Evolutionary conservation across 1,284 basidiomycete genomes (phyloP), one percentile per base, ranked within the genome.

Genomic region (Coniophora puteana): DNA sequence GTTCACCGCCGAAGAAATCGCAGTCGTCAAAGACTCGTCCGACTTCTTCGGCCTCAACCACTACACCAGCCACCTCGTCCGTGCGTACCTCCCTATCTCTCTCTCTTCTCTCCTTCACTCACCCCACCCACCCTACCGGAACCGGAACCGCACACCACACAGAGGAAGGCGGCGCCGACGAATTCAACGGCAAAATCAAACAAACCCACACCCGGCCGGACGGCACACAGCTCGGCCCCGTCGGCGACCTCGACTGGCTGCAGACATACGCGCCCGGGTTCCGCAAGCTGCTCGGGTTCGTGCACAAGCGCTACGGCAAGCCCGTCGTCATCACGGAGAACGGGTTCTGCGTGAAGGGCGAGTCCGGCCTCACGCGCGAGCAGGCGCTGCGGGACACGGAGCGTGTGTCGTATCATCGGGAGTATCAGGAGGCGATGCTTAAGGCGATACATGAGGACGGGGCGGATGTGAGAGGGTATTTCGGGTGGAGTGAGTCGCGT

Each of bases 301-400:
- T 41, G 21, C n/a, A n/a, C n/a, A n/a, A 29, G 27, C n/a, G 14
- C 11, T n/a, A 20, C 26, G 38, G 23, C 28, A 14, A 11, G 7
- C 26, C 11, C 33, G 12, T 1, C 46, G 80, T 78, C 51, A 72
- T 83, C 24, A 86, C 82, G 5, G 82, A 86, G 61, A 84, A 85
- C 55, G 86, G 85, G 0, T 88, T 85, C 55, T 73, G 84, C 0
- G 80, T 80, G 43, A 83, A 80, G 58, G 74, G 76, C 52, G 86
- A 90, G 61, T 65, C 73, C 51, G 50, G 53, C 11, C 68, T 76
- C 57, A 52, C 77, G 1, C 45, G 71, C 8, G 73, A 76, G 29
- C 66, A 82, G 39, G 83, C 81, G 27, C 54, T 80, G 34, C 68
- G 83, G 31, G 86, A 90, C 57, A 57, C 59, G 2, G 81, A 82